Conservation (phyloP, 2,329 filamentous ascomycete species). For the Apiospora pterosperma region DNA sequence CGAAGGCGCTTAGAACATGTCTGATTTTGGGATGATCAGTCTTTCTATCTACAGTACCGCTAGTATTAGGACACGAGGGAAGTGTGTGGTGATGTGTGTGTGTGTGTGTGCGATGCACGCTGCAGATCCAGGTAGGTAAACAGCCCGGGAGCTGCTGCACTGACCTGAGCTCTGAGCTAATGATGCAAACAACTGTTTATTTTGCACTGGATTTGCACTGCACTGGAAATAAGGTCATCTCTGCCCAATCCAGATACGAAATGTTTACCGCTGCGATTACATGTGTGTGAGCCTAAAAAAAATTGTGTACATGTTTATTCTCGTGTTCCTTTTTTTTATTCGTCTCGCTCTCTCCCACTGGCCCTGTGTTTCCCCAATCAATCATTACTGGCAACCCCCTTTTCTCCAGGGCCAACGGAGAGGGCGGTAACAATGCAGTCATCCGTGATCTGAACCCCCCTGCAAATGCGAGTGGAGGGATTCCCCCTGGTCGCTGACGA, state of each 20-base stretch:
- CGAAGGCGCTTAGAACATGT: background rate
- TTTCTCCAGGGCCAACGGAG: background rate
- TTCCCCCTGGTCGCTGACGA: background rate
- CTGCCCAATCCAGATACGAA: background rate
- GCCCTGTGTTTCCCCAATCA: background rate
- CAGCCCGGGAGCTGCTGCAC: background rate
- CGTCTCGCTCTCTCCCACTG: background rate
- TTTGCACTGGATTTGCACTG: background rate
- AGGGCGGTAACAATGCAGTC: background rate
- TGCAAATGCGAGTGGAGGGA: slow-evolving; percentile 2
- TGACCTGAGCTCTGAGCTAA: background rate
- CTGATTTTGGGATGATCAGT: background rate
- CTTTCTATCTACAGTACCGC: background rate
- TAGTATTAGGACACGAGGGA: background rate
- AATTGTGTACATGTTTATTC: too few relatives aligned
- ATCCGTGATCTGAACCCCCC: background rate
- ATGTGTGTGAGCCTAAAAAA: too few relatives aligned
- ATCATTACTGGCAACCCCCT: background rate
- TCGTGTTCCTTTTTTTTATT: background rate
- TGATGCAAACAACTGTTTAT: background rate
- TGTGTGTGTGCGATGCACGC: background rate
- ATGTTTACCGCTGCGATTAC: background rate
- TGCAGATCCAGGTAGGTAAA: background rate
- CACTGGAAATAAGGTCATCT: slow-evolving; percentile 1
- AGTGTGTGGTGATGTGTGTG: background rate